Evolutionary conservation across 2,329 filamentous ascomycete species (phyloP).

Genomic region (Calonectria henricotiae): DNA sequence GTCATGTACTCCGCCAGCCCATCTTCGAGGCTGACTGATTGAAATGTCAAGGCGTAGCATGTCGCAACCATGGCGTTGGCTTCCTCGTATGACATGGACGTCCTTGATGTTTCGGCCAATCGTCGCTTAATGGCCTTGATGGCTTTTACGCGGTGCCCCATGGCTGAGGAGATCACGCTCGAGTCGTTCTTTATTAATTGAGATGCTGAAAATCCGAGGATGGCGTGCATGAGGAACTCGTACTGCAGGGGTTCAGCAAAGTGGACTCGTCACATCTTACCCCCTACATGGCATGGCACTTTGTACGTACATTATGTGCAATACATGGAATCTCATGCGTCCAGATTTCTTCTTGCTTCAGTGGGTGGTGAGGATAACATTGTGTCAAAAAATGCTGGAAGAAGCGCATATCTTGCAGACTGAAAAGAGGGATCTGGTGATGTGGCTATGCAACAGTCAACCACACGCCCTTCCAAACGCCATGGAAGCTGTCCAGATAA

Average conservation of each 20-base stretch:
- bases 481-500: not conserved
- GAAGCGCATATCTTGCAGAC: conserved; percentile 77
- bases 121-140: conserved; percentile 75
- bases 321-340: conserved; percentile 78
- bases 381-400: conserved; percentile 78
- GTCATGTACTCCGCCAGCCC: conserved; percentile 75
- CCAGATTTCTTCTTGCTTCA: conserved; percentile 79
- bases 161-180: conserved; percentile 71
- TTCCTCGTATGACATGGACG: conserved; percentile 65
- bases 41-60: conserved; percentile 74
- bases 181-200: conserved; percentile 71
- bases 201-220: conserved; percentile 78
- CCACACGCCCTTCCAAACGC: not conserved
- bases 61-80: conserved; percentile 74
- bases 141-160: conserved; percentile 77
- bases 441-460: conserved; percentile 63
- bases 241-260: conserved; percentile 61
- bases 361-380: conserved; percentile 76
- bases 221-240: conserved; percentile 80
- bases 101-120: conserved; percentile 62
- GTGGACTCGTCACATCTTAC: no score
- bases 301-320: conserved; percentile 72
- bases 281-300: no score
- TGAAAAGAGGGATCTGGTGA: conserved; percentile 73
- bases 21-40: conserved; percentile 72